Evolutionary conservation across 1,139 yeast species (phyloP).

Genomic region (Arxiozyma heterogenica): DNA sequence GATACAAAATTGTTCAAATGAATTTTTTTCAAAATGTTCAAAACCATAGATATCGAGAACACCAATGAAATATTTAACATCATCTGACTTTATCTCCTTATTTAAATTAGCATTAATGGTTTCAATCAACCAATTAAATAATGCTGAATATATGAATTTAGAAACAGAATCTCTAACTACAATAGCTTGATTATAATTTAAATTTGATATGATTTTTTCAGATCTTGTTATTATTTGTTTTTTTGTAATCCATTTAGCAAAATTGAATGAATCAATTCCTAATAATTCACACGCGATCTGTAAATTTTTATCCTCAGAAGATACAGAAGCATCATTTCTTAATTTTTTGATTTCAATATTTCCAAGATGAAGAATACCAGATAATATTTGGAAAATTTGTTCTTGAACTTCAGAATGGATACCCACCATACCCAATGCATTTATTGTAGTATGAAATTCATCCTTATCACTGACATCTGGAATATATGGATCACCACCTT

Average conservation of each 20-base stretch:
- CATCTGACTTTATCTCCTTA: constrained; percentile 46
- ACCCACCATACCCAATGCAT: constrained; percentile 75
- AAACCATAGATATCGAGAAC: constrained; percentile 96
- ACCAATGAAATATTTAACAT: constrained; percentile 73
- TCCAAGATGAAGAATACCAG: constrained; percentile 89
- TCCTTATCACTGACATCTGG: constrained; percentile 72
- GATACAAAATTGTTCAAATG: constrained; percentile 95
- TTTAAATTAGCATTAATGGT: constrained; percentile 75
- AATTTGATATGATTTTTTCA: constrained; percentile 79
- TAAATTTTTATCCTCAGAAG: constrained; percentile 68
- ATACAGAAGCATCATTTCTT: constrained; percentile 71
- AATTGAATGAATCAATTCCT: constrained; percentile 64
- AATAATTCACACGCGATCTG: constrained; percentile 76
- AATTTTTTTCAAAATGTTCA: constrained; percentile 88
- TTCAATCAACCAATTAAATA: constrained; percentile 91
- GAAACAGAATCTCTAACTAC: constrained; percentile 96
- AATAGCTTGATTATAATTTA: constrained; percentile 74
- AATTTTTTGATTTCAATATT: constrained; percentile 83
- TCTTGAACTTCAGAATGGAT: constrained; percentile 50
- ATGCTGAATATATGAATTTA: constrained; percentile 81
- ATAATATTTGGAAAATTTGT: constrained; percentile 67
- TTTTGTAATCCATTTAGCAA: constrained; percentile 89
- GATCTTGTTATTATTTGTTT: constrained; percentile 90
- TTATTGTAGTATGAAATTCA: constrained; percentile 66
- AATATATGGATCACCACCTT: constrained; percentile 73